These are phyloP conservation scores for Areca catechu DNA, from an alignment of 176 grass and related monocot species.

Conservation along the genomic window DNA sequence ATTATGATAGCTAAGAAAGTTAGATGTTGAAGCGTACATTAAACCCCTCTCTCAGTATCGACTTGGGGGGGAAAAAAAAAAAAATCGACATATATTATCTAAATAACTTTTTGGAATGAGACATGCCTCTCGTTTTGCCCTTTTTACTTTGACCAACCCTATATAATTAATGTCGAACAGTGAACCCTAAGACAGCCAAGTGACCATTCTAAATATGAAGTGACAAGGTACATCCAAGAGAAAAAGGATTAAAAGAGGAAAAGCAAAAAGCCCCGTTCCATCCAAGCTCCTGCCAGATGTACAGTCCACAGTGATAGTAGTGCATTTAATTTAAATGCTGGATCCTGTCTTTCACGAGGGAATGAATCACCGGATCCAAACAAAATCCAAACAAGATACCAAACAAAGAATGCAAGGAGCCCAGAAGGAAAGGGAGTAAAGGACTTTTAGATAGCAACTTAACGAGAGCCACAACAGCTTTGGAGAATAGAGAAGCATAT, in stretches of 20 bases:
- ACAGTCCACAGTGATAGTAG: slow-evolving; percentile 18
- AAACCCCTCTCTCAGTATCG: too few species aligned
- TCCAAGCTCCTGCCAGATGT: slow-evolving; percentile 1
- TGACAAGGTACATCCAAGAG: slow-evolving; percentile 18
- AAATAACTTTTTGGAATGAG: not conserved
- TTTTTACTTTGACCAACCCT: slow-evolving; percentile 28
- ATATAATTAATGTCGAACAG: slow-evolving; percentile 32
- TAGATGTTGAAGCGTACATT: too few species aligned
- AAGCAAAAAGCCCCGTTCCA: slow-evolving; percentile 11
- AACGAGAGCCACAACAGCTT: slow-evolving; percentile 34
- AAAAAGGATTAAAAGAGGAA: slow-evolving; percentile 10
- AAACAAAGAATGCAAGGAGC: slow-evolving; percentile 41
- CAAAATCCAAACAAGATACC: slow-evolving; percentile 76
- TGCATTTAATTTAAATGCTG: slow-evolving; percentile 36
- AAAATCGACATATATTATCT: too few species aligned
- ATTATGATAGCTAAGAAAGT: too few species aligned
- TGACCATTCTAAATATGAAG: slow-evolving; percentile 32
- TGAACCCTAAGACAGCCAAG: slow-evolving; percentile 16
- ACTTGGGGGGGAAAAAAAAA: too few species aligned
- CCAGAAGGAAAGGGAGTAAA: slow-evolving; percentile 44
- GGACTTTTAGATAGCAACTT: slow-evolving; percentile 41
- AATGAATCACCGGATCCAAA: slow-evolving; percentile 63
- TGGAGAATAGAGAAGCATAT: not conserved
- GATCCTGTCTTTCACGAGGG: slow-evolving; percentile 35
- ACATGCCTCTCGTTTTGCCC: slow-evolving; percentile 9